Conservation (phyloP, 306 rosid species). For the Lagenaria siceraria region DNA sequence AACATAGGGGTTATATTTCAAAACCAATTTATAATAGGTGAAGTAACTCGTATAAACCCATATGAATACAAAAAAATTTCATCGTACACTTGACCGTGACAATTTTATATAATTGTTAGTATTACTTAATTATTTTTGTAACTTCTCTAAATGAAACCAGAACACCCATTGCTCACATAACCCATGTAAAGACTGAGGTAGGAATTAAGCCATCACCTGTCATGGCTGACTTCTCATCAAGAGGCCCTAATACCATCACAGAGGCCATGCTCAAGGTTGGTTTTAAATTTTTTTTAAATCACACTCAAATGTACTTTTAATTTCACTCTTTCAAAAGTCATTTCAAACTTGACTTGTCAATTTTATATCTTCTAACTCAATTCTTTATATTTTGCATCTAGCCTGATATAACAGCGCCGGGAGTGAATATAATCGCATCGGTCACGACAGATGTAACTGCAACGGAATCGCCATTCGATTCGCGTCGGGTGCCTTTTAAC, state of each 20-base stretch:
- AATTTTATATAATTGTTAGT: too few relatives aligned
- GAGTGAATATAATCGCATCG: neutral
- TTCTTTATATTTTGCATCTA: neutral
- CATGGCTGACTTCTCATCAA: neutral
- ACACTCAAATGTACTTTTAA: neutral
- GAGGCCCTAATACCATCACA: neutral
- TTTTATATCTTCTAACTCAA: neutral
- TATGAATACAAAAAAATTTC: too few relatives aligned
- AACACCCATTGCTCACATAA: neutral
- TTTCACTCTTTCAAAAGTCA: neutral
- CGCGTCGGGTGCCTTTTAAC: neutral
- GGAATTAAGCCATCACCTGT: neutral
- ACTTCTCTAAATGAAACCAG: neutral
- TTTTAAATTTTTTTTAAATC: neutral
- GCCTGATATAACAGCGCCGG: conserved; percentile 8
- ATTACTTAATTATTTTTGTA: too few relatives aligned
- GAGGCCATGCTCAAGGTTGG: neutral
- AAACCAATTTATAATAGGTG: too few relatives aligned
- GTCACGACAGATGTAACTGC: neutral
- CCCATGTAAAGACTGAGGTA: neutral
- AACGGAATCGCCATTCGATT: neutral
- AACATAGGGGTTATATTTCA: too few relatives aligned
- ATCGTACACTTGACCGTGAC: too few relatives aligned
- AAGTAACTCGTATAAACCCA: too few relatives aligned
- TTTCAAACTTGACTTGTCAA: neutral